phyloP scores from a whole-genome alignment of 257 asterid species.

The Asclepias syriaca region DNA sequence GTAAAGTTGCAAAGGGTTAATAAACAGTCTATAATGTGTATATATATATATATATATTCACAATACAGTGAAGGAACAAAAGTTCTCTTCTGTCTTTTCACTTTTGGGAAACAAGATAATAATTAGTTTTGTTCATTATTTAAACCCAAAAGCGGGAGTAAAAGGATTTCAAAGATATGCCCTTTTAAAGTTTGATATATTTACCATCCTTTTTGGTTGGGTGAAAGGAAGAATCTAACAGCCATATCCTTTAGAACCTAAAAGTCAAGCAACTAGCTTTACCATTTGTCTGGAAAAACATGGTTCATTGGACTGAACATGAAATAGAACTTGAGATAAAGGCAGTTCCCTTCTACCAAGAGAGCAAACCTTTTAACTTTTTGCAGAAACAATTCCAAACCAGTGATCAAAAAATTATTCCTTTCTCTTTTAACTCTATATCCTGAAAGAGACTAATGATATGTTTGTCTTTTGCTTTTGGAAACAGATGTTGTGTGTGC shows the following conservation, averaged over 20 bases:
- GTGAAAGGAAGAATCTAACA: background rate
- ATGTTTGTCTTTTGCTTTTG: background rate
- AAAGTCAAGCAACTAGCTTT: slow-evolving; percentile 1
- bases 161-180: background rate
- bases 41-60: background rate
- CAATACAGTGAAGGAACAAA: background rate
- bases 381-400: background rate
- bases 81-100: background rate
- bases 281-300: background rate
- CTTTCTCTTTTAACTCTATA: too few species aligned
- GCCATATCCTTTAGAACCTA: background rate
- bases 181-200: background rate
- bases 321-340: background rate
- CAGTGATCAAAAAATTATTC: background rate
- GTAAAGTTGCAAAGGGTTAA: background rate
- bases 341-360: background rate
- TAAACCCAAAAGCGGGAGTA: background rate
- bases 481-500: slow-evolving; percentile 71
- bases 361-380: background rate
- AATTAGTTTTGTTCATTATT: background rate
- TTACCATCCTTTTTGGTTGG: background rate
- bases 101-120: background rate
- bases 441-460: background rate
- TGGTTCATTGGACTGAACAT: background rate
- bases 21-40: background rate